Percentiles rank a stretch among this genome's conserved stretches.
Conservation (phyloP, 2,329 filamentous ascomycete species). For the Bipolaris victoriae region DNA sequence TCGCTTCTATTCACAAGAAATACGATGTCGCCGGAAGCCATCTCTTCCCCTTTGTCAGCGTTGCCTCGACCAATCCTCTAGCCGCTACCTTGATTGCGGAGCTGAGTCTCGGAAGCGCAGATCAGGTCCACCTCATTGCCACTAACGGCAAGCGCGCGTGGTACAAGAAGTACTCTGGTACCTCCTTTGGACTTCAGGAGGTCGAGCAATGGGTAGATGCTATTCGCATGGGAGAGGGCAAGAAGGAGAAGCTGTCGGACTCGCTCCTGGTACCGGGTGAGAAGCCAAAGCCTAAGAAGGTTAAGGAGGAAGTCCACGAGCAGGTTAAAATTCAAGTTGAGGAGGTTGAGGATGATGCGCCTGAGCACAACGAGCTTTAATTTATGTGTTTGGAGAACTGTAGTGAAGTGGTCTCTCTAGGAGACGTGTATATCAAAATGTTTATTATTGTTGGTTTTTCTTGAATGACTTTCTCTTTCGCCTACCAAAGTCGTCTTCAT, state of each 20-base stretch:
- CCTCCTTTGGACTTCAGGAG: slow-evolving; percentile 61
- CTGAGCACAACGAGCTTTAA: slow-evolving; percentile 38
- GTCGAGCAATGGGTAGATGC: slow-evolving; percentile 88
- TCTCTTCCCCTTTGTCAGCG: slow-evolving; percentile 82
- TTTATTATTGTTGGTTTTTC: not conserved
- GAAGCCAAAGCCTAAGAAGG: slow-evolving; percentile 26
- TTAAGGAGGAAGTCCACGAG: slow-evolving; percentile 34
- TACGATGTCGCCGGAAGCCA: slow-evolving; percentile 69
- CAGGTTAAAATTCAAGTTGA: slow-evolving; percentile 43
- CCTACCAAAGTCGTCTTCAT: no score
- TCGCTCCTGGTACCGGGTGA: slow-evolving; percentile 44
- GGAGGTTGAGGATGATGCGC: slow-evolving; percentile 26
- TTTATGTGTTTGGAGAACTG: not conserved
- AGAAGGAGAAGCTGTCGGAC: slow-evolving; percentile 73
- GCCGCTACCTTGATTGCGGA: slow-evolving; percentile 62
- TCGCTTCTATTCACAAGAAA: slow-evolving; percentile 79
- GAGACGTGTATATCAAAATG: not conserved
- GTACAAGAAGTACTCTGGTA: slow-evolving; percentile 76
- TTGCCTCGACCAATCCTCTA: slow-evolving; percentile 68
- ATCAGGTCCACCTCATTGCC: slow-evolving; percentile 74
- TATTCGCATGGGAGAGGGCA: slow-evolving; percentile 87
- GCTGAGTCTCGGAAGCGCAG: slow-evolving; percentile 64
- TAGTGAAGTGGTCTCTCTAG: no score
- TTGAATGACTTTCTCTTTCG: no score
- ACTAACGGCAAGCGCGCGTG: slow-evolving; percentile 84